phyloP scores from a whole-genome alignment of 768 basidiomycete species.

The Dentipellis fragilis region DNA sequence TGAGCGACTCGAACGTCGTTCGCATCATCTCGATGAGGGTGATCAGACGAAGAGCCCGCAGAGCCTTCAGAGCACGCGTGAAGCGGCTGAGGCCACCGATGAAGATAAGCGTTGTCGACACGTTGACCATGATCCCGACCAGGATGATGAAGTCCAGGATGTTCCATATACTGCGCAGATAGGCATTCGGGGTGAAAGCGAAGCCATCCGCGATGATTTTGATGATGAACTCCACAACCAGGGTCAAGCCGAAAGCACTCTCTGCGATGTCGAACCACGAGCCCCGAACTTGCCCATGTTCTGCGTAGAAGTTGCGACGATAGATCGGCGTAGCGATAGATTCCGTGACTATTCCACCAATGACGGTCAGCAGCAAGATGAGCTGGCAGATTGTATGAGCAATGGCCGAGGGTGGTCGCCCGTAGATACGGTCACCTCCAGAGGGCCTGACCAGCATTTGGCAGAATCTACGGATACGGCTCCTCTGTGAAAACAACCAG shows the following conservation, averaged over 20 bases:
- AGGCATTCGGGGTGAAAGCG: conserved; percentile 84
- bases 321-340: conserved; percentile 78
- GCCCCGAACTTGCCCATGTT: conserved; percentile 48
- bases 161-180: conserved; percentile 89
- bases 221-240: conserved; percentile 78
- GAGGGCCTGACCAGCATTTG: conserved; percentile 80
- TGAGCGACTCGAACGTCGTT: conserved; percentile 74
- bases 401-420: conserved; percentile 53
- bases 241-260: conserved; percentile 53
- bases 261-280: conserved; percentile 90
- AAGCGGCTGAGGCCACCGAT: conserved; percentile 73
- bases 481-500: conserved; percentile 81
- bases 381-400: conserved; percentile 68
- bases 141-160: conserved; percentile 82
- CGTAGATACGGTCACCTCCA: conserved; percentile 80
- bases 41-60: conserved; percentile 82
- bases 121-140: conserved; percentile 63
- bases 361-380: conserved; percentile 60
- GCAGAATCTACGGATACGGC: conserved; percentile 59
- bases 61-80: conserved; percentile 77
- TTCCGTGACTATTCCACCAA: conserved; percentile 77
- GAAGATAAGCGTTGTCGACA: conserved; percentile 61
- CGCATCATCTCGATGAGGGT: conserved; percentile 84
- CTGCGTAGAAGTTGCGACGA: conserved; percentile 57
- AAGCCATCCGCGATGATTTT: conserved; percentile 92